Base-by-base conservation (phyloP, 768 basidiomycete genomes). In the Hortiboletus flavorubellus region DNA sequence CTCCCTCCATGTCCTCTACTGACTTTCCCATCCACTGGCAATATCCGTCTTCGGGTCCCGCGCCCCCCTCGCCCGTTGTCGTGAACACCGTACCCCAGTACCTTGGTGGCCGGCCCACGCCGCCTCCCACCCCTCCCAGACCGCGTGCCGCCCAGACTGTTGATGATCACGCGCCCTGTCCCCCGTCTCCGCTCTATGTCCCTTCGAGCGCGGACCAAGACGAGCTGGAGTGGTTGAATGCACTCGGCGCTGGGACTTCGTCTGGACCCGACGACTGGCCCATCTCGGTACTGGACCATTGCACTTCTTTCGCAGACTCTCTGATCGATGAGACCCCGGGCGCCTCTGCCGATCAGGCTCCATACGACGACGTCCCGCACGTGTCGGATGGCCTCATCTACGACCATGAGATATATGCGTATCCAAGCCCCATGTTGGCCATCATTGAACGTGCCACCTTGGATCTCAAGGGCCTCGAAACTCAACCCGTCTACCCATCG, bases 121-220 rank as follows among this genome's bases (percentile, higher is more conserved):
- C 58, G 3, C 64, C 61, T 16, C 11, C 34, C 6, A 50, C 12
- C 21, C 61, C 60, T 39, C 23, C n/a, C 9, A 40, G 10, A 12
- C 1, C 0, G 33, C 7, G 1, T 51, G 41, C 35, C 49, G 41
- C 54, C 12, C 39, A 0, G 11, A 16, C 29, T 8, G 0, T 53
- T 1, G 53, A 66, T 1, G 51, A 41, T 5, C 8, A 53, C 31
- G 49, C 58, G 8, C 54, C 64, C 2, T 66, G 61, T 45, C 64
- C 64, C 12, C 44, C 52, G 4, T 52, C 58, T 1, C 64, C 64
- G 23, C 15, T 0, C 16, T 49, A 14, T 26, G 54, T 59, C 15
- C 54, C 42, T 7, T 43, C 18, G 18, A 0, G 8, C n/a, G 34
- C 8, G 9, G 16, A 10, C 21, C 9, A 40, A 18, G 45, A 49